phyloP scores from a whole-genome alignment of 768 basidiomycete species.

The Fomitopsis pulvina region DNA sequence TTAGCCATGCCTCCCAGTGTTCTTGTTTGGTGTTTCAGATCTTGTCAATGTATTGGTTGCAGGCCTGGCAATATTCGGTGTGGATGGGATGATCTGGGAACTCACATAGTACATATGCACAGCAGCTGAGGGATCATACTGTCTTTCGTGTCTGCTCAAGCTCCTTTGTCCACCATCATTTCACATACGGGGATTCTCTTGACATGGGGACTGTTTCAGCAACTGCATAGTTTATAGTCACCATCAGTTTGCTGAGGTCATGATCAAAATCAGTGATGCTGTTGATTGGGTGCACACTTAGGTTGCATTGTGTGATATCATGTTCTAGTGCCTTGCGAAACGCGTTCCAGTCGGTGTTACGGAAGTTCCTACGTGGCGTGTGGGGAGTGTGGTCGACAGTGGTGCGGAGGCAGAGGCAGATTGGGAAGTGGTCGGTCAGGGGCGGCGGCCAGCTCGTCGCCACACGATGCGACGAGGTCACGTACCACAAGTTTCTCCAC shows the following conservation, averaged over 20 bases:
- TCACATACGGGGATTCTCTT: constrained; percentile 17
- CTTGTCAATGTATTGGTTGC: constrained; percentile 9
- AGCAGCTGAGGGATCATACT: constrained; percentile 9
- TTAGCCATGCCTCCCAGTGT: constrained; percentile 21
- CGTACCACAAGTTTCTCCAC: too few species aligned
- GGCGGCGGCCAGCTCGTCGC: too few species aligned
- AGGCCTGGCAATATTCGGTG: constrained; percentile 5
- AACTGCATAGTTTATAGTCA: constrained; percentile 13
- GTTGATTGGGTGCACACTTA: constrained; percentile 25
- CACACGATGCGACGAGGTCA: too few species aligned
- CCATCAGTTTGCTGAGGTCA: background rate
- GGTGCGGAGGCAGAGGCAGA: constrained; percentile 25
- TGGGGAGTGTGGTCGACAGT: background rate
- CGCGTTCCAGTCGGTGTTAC: too few species aligned
- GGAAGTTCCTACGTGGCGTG: too few species aligned
- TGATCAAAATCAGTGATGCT: constrained; percentile 19
- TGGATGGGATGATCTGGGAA: constrained; percentile 8
- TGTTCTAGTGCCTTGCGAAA: background rate
- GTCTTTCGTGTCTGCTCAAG: constrained; percentile 17
- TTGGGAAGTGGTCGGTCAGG: constrained; percentile 36
- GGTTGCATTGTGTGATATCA: constrained; percentile 16
- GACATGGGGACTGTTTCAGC: constrained; percentile 14
- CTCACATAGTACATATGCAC: constrained; percentile 5
- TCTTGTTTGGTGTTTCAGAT: constrained; percentile 16
- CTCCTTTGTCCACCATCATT: constrained; percentile 30